A percentile compares a stretch with the other conserved stretches of the same genome.
These are phyloP conservation scores for Mallotus japonicus DNA, from an alignment of 441 rosid genomes.

Conservation along the genomic window DNA sequence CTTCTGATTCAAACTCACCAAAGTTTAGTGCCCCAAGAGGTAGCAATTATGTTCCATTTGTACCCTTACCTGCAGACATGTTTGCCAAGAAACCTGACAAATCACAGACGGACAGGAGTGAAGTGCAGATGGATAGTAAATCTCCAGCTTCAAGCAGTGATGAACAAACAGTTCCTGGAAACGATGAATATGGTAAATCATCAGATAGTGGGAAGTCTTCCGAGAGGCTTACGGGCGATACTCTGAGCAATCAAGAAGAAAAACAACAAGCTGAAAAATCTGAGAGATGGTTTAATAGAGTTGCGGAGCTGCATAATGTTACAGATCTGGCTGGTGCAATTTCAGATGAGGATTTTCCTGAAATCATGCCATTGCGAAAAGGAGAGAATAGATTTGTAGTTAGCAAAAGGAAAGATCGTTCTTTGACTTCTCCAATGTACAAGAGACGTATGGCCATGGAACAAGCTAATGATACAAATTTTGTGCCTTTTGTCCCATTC, in stretches of 20 bases:
- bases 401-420: conserved; percentile 81
- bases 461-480: conserved; percentile 51
- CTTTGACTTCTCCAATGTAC: conserved; percentile 63
- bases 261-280: conserved; percentile 48
- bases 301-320: conserved; percentile 79
- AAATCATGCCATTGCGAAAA: conserved; percentile 91
- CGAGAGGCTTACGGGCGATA: conserved; percentile 23
- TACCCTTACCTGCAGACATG: conserved; percentile 74
- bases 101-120: conserved; percentile 25
- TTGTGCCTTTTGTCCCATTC: conserved; percentile 80
- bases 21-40: conserved; percentile 35
- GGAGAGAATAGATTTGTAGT: conserved; percentile 89
- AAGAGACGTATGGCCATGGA: conserved; percentile 54
- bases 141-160: conserved; percentile 25
- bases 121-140: conserved; percentile 20
- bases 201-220: conserved; percentile 21
- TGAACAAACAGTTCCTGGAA: conserved; percentile 22
- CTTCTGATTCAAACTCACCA: conserved; percentile 24
- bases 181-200: conserved; percentile 14
- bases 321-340: conserved; percentile 73
- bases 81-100: conserved; percentile 57
- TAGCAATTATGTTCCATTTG: conserved; percentile 57
- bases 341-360: conserved; percentile 87
- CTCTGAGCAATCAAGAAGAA: conserved; percentile 28
- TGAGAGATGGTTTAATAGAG: conserved; percentile 91